These are phyloP conservation scores for Pyrenula aspistea DNA, from an alignment of 495 filamentous ascomycete species.

Conservation along the genomic window DNA sequence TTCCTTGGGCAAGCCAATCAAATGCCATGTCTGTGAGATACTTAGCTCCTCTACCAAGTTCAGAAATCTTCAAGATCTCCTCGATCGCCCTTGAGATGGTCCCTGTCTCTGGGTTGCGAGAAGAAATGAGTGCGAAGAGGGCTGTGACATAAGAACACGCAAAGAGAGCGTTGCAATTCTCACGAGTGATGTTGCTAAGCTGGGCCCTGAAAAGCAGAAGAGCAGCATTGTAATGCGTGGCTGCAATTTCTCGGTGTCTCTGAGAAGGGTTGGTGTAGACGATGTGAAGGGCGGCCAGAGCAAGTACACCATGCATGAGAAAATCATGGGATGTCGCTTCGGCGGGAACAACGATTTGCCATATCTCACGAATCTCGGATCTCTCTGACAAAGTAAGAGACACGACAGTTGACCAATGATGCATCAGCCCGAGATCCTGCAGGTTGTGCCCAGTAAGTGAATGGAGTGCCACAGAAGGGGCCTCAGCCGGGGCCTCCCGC, in stretches of 20 bases:
- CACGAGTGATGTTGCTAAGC: background rate
- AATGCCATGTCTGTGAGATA: background rate
- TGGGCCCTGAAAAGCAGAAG: background rate
- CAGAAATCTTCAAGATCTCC: background rate
- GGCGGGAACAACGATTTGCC: slow-evolving; percentile 2
- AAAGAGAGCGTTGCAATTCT: slow-evolving; percentile 4
- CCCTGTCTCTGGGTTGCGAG: background rate
- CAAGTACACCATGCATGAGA: slow-evolving; percentile 5
- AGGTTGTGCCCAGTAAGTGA: background rate
- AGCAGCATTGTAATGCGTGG: background rate
- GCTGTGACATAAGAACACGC: slow-evolving; percentile 3
- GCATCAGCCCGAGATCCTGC: slow-evolving; percentile 5
- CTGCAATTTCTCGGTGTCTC: background rate
- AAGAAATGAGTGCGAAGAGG: background rate
- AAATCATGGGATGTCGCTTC: slow-evolving; percentile 3
- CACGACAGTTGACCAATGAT: slow-evolving; percentile 2
- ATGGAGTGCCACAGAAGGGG: background rate
- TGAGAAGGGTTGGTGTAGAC: background rate
- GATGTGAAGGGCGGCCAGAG: slow-evolving; percentile 4
- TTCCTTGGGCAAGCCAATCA: background rate
- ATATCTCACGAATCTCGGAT: slow-evolving; percentile 1
- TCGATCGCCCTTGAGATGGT: background rate
- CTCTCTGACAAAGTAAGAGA: slow-evolving; percentile 2
- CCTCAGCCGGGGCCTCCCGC: too few relatives aligned
- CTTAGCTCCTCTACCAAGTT: background rate